Evolutionary conservation across 2,329 filamentous ascomycete genomes (phyloP), one percentile per base, ranked within the genome.

Genomic region (Monosporascus ibericus): DNA sequence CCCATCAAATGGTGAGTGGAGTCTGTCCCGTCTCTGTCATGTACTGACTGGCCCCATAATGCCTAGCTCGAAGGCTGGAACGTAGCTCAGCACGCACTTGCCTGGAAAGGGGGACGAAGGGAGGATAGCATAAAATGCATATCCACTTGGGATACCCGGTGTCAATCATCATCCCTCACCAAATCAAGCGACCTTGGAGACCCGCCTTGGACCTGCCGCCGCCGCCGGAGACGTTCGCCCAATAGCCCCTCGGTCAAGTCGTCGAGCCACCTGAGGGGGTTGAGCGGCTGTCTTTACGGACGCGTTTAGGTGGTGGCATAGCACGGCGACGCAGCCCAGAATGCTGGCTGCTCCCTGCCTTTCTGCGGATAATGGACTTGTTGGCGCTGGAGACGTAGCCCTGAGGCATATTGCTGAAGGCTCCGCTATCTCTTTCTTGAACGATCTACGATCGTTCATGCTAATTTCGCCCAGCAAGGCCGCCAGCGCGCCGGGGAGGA

Each of bases 381-480:
- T 17, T 6, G 17, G 27, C 9, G 9, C 27, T 11, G 27, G 27
- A 30, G 27, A 30, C 9, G 9, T 14, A 30, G 0, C 9, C 9
- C 9, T 2, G 9, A 30, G 3, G 27, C 27, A 11, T 30, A 20
- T 48, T 22, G 24, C 17, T 22, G 30, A n/a, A 7, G 24, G 17
- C 56, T 50, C 57, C 57, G 63, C 61, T 57, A 63, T 62, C 42
- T 64, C 61, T 46, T 65, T 64, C 48, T 62, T 65, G 30, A 65
- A 56, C 1, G 63, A 65, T 20, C 65, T 22, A 6, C 65, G 42
- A 39, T 65, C 61, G 25, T 65, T 65, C 7, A 65, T 52, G n/a
- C 62, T 65, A 22, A 9, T 37, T 4, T 4, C 17, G 6, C 15
- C 14, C 46, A 61, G 53, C 24, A n/a, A 20, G 30, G 11, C n/a